A percentile compares a stretch with the other conserved stretches of the same genome.
phyloP scores from a whole-genome alignment of 345 rosid genomes.

The Syzygium oleosum region DNA sequence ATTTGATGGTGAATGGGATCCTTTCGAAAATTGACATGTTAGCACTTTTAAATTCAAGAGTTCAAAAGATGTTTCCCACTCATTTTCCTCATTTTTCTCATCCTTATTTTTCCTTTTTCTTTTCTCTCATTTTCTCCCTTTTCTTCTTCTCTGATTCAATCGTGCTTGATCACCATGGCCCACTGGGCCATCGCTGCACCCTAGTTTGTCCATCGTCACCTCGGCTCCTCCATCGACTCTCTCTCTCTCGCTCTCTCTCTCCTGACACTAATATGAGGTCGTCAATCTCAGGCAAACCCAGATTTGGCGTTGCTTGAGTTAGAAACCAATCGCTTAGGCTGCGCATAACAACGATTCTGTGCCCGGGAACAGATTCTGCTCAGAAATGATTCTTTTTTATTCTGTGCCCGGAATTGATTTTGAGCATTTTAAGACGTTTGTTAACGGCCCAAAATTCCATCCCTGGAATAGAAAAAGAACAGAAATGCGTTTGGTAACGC shows the following conservation, averaged over 20 bases:
- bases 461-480: too few species aligned
- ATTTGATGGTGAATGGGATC: background rate
- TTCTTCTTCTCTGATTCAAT: background rate
- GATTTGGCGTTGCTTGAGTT: background rate
- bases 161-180: background rate
- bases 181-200: background rate
- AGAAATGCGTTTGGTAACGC: too few species aligned
- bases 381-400: too few species aligned
- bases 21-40: background rate
- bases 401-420: too few species aligned
- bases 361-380: too few species aligned
- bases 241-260: background rate
- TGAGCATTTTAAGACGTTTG: too few species aligned
- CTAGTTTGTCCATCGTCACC: background rate
- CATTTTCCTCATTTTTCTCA: background rate
- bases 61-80: background rate
- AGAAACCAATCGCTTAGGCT: rapidly evolving
- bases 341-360: too few species aligned
- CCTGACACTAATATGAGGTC: too few species aligned
- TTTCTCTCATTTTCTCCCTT: background rate
- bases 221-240: background rate
- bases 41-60: background rate
- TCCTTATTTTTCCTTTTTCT: background rate
- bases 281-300: background rate
- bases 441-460: too few species aligned